Percentiles rank a stretch among this genome's conserved stretches.
phyloP scores from a whole-genome alignment of 169 alveolate genomes.

The Perkinsus olseni region DNA sequence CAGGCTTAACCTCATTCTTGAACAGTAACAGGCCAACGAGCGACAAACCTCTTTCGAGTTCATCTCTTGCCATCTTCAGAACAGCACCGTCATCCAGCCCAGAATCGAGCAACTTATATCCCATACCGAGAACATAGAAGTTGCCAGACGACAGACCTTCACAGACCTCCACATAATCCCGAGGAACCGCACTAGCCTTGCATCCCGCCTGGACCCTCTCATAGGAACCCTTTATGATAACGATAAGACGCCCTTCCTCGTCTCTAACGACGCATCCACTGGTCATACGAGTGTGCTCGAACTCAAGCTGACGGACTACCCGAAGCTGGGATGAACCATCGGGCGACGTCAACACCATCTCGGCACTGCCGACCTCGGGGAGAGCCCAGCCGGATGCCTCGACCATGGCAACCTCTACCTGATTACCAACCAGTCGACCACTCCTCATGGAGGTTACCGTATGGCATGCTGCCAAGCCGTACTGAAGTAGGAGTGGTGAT shows the following conservation, averaged over 20 bases:
- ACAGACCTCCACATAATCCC: not conserved
- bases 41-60: slow-evolving; percentile 11
- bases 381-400: not conserved
- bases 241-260: not conserved
- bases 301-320: not conserved
- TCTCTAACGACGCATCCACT: not conserved
- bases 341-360: not conserved
- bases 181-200: not conserved
- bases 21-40: slow-evolving; percentile 14
- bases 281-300: not conserved
- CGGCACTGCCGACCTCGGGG: not conserved
- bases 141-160: not conserved
- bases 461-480: slow-evolving; percentile 4
- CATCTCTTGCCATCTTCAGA: slow-evolving; percentile 14
- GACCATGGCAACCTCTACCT: slow-evolving; percentile 21
- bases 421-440: slow-evolving; percentile 14
- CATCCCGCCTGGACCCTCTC: not conserved
- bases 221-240: not conserved
- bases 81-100: not conserved
- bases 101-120: not conserved
- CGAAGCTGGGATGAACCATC: not conserved
- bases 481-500: slow-evolving; percentile 11
- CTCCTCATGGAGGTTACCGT: not conserved
- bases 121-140: not conserved
- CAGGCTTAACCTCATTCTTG: slow-evolving; percentile 33